Evolutionary conservation across 139 green algal genomes (phyloP).

Genomic region (Chlamydomonas asymmetrica): DNA sequence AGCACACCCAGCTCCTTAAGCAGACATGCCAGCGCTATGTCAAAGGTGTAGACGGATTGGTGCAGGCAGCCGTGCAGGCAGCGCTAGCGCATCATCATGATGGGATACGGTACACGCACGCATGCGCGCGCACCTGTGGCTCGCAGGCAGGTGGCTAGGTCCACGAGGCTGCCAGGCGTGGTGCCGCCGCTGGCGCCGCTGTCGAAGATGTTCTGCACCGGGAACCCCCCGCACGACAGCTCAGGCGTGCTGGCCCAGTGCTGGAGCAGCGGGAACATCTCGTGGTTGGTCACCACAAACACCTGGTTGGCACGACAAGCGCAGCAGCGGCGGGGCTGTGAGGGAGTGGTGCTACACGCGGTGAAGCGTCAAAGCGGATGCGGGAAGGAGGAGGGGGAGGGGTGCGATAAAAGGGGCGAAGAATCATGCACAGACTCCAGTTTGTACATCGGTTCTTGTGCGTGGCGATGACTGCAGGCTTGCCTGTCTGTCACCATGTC

Average conservation of each 20-base stretch:
- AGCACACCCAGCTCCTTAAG: too few relatives aligned
- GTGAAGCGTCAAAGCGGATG: too few relatives aligned
- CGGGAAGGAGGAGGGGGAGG: not conserved
- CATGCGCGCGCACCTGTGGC: not conserved
- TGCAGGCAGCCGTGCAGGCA: too few relatives aligned
- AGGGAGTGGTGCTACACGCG: not conserved
- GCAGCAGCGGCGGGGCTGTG: not conserved
- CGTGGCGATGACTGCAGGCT: not conserved
- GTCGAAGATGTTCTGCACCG: constrained; percentile 2
- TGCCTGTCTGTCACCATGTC: not conserved
- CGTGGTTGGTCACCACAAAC: constrained; percentile 19
- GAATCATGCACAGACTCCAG: not conserved
- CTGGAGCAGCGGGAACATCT: not conserved
- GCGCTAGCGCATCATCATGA: too few relatives aligned
- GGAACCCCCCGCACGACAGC: constrained; percentile 15
- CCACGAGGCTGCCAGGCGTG: constrained; percentile 8
- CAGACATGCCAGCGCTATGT: too few relatives aligned
- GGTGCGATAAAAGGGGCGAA: not conserved
- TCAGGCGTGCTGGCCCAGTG: constrained; percentile 9
- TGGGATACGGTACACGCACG: not conserved
- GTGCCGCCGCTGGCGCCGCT: constrained; percentile 12
- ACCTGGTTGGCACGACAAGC: too few relatives aligned
- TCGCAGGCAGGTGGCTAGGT: constrained; percentile 3
- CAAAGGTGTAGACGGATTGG: too few relatives aligned
- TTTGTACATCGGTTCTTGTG: not conserved